These are phyloP conservation scores for Coccinonectria pachysandricola DNA, from an alignment of 2,329 filamentous ascomycete species.

Conservation along the genomic window DNA sequence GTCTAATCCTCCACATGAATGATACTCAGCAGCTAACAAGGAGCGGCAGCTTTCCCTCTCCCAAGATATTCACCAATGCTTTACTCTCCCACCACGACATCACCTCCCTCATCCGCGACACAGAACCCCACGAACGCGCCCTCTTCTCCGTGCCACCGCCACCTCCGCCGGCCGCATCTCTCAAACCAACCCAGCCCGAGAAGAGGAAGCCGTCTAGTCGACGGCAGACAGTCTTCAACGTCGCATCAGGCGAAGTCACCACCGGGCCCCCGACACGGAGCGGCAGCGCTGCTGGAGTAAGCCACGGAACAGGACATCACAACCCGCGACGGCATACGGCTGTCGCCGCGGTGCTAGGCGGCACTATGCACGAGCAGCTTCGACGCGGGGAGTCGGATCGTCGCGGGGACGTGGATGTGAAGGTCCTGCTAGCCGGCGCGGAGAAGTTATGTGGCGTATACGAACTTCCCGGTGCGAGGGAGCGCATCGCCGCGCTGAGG, in stretches of 20 bases:
- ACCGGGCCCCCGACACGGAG: constrained; percentile 39
- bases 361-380: constrained; percentile 77
- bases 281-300: no score
- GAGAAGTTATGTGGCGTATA: constrained; percentile 89
- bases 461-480: constrained; percentile 65
- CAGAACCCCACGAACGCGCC: constrained; percentile 85
- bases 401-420: constrained; percentile 70
- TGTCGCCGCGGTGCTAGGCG: constrained; percentile 80
- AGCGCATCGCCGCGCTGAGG: constrained; percentile 64
- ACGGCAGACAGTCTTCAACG: constrained; percentile 56
- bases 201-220: constrained; percentile 31
- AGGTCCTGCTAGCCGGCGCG: constrained; percentile 72
- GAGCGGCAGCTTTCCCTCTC: constrained; percentile 74
- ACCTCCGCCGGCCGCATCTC: constrained; percentile 34
- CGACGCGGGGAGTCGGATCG: constrained; percentile 39
- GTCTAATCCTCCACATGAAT: no score
- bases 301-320: constrained; percentile 4
- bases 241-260: constrained; percentile 51
- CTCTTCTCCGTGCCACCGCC: constrained; percentile 85
- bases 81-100: constrained; percentile 84
- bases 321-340: constrained; percentile 65
- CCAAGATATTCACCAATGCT: constrained; percentile 94
- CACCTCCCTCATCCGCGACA: constrained; percentile 87
- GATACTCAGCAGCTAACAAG: no score
- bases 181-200: constrained; percentile 27